phyloP scores from a whole-genome alignment of 305 asterid genomes.

The Solanum hybrid region DNA sequence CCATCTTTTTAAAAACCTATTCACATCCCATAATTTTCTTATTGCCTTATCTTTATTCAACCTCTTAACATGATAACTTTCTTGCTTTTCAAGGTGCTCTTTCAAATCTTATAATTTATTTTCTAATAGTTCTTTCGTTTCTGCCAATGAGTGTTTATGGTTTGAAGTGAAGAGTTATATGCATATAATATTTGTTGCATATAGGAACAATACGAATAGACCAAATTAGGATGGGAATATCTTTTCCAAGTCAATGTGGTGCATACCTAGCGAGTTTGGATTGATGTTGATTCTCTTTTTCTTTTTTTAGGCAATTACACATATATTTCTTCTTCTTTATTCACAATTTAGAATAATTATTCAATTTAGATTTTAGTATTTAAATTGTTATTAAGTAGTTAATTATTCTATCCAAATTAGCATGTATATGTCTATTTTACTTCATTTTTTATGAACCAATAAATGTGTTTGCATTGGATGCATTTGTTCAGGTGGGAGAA shows the following conservation, averaged over 20 bases:
- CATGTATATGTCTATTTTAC: not conserved
- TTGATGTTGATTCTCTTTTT: not conserved
- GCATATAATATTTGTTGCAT: not conserved
- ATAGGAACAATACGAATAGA: not conserved
- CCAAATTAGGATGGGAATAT: too few species aligned
- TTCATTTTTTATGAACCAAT: not conserved
- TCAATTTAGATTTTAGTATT: too few species aligned
- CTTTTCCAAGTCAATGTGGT: not conserved
- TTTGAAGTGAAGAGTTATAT: too few species aligned
- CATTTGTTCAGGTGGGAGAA: not conserved
- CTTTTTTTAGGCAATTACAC: too few species aligned
- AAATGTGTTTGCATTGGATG: not conserved
- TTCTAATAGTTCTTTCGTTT: not conserved
- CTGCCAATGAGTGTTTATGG: too few species aligned
- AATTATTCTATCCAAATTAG: not conserved
- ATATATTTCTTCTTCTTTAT: not conserved
- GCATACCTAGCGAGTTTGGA: not conserved
- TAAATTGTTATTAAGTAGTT: too few species aligned
- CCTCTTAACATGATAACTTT: not conserved
- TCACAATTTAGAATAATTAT: not conserved
- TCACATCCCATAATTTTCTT: not conserved
- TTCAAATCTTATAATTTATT: not conserved
- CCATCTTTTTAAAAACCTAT: too few species aligned
- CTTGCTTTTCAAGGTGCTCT: not conserved
- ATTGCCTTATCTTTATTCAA: too few species aligned